Base-by-base conservation (phyloP, 495 filamentous ascomycete species). In the Penicillium fimorum region DNA sequence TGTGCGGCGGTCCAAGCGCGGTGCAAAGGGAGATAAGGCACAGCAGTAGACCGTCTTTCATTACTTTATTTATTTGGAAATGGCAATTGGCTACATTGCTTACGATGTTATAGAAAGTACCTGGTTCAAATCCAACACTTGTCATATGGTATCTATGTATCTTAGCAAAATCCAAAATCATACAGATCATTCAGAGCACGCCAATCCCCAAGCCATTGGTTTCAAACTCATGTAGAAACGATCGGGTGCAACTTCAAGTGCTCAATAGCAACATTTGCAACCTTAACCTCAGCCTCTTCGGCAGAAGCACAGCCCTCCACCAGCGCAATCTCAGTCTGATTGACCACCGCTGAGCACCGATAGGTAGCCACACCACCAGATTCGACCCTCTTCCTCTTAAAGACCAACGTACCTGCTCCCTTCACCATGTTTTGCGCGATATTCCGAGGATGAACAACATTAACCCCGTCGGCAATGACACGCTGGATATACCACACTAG, bases 401-500 rank as follows among this genome's bases (percentile, higher is more conserved):
- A 70, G 0, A 46, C 22, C 10, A 65, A 61, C 55, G 18, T 53
- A 0, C 61, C 56, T 1, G 25, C 50, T 0, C 50, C 37, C 35
- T 76, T 79, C 0, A 83, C 82, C 17, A 87, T 56, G 41, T 76
- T 64, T 17, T 87, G 87, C 12, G 93, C 68, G 47, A 82, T 78
- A 60, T 90, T 87, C 63, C 88, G 87, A 0, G 93, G 93, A 71
- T 95, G 89, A 53, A 82, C 58, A n/a, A 85, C 70, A 48, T 86
- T 76, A 7, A 93, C 81, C 0, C 61, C 65, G 15, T 85, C 83
- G 0, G 56, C 56, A 22, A 95, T 62, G 3, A 93, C 68, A 13
- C 87, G 74, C 1, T 78, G 66, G 61, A 96, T 63, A 55, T 82
- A 84, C n/a, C 67, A 61, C 30, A 91, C 50, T 11, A 96, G 70